Evolutionary conservation across 176 grass and related monocot genomes (phyloP).

Genomic region (Pontederia crassipes): DNA sequence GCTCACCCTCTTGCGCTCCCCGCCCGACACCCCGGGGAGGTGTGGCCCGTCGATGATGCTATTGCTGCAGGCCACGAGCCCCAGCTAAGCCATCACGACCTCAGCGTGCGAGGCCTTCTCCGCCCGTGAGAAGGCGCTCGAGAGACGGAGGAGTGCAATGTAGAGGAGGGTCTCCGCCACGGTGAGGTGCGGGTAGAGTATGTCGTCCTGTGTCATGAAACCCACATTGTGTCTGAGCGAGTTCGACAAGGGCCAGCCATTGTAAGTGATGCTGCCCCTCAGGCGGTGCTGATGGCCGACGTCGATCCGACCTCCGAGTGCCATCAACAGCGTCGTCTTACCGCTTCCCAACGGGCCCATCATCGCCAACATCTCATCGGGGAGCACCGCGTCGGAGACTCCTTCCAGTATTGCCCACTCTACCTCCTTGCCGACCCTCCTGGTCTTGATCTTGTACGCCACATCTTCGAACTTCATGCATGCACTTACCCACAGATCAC

Average conservation of each 20-base stretch:
- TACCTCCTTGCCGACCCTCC: neutral
- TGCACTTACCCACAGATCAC: too few species aligned
- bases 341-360: conserved; percentile 41
- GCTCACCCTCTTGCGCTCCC: conserved; percentile 43
- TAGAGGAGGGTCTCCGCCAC: conserved; percentile 35
- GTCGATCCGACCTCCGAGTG: conserved; percentile 24
- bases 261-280: conserved; percentile 30
- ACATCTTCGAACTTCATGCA: conserved; percentile 37
- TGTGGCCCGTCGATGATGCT: conserved; percentile 27
- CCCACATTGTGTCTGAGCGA: conserved; percentile 30
- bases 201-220: conserved; percentile 42
- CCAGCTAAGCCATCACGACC: conserved; percentile 26
- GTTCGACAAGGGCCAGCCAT: conserved; percentile 26
- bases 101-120: conserved; percentile 26
- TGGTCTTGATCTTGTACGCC: conserved; percentile 29
- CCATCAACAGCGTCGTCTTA: conserved; percentile 37
- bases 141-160: conserved; percentile 39
- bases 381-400: conserved; percentile 23
- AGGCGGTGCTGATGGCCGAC: neutral
- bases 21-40: conserved; percentile 34
- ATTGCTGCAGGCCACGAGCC: conserved; percentile 24
- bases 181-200: conserved; percentile 41
- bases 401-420: conserved; percentile 27
- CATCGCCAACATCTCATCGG: conserved; percentile 41
- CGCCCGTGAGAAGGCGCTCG: conserved; percentile 11